A percentile compares a stretch with the other conserved stretches of the same genome.
Evolutionary conservation across 2,329 filamentous ascomycete genomes (phyloP).

Genomic region (Hypoxylon sp.): DNA sequence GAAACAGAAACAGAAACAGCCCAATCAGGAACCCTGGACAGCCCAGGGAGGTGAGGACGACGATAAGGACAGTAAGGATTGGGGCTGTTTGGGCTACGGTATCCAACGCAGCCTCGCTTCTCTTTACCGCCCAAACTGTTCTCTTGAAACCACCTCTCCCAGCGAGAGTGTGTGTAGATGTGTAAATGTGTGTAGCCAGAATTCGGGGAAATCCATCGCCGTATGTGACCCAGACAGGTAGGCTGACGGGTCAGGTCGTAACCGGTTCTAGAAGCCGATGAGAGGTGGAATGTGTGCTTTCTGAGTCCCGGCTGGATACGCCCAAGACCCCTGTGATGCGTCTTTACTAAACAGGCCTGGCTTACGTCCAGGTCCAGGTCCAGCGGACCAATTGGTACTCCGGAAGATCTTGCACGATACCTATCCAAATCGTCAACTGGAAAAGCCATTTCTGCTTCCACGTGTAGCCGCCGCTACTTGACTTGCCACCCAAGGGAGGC

Average conservation of each 20-base stretch:
- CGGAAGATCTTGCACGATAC: too few species aligned
- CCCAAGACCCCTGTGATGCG: constrained; percentile 14
- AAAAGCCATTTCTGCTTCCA: not conserved
- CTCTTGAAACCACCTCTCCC: too few species aligned
- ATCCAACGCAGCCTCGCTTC: not conserved
- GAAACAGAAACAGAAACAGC: not conserved
- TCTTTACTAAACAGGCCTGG: constrained; percentile 22
- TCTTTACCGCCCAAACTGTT: not conserved
- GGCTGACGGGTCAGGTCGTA: constrained; percentile 1
- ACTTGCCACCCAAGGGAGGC: not conserved
- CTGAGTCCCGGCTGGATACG: not conserved
- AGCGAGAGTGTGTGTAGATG: too few species aligned
- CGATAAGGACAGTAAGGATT: not conserved
- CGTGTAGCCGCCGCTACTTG: too few species aligned
- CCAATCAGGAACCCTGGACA: constrained; percentile 15
- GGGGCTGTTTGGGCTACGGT: not conserved
- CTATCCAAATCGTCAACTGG: not conserved
- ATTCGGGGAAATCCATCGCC: too few species aligned
- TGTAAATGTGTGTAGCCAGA: too few species aligned
- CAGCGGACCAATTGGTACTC: too few species aligned
- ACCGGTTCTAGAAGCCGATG: constrained; percentile 16
- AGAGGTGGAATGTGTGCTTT: too few species aligned
- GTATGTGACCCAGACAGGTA: constrained; percentile 1
- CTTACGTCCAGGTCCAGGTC: not conserved
- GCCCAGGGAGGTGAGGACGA: not conserved